Evolutionary conservation across 2,329 filamentous ascomycete species (phyloP).

Genomic region (Phialophora chinensis): DNA sequence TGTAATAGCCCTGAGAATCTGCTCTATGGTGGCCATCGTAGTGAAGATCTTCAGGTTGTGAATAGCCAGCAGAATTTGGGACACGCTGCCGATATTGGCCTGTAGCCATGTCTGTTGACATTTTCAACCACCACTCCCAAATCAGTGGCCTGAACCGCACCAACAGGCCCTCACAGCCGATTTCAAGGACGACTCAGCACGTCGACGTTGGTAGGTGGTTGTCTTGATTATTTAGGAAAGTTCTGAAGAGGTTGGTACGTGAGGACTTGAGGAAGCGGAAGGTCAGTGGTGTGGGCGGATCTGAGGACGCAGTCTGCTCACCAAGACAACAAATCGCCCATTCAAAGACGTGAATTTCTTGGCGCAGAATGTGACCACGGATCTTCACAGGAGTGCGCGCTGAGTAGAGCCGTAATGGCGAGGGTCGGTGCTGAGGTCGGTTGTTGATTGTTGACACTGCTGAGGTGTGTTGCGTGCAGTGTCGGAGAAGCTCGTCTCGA

Average conservation of each 20-base stretch:
- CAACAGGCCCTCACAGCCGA: constrained; percentile 6
- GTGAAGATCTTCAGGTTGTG: constrained; percentile 21
- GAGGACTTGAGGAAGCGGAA: constrained; percentile 6
- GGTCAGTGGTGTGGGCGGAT: constrained; percentile 15
- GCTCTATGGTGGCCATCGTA: constrained; percentile 26
- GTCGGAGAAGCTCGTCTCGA: constrained; percentile 9
- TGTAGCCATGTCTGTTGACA: constrained; percentile 34
- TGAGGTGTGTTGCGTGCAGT: constrained; percentile 4
- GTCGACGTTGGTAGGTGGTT: neutral
- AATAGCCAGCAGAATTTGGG: constrained; percentile 27
- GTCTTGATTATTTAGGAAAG: constrained; percentile 4
- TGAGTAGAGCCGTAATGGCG: neutral
- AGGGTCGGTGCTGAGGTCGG: neutral
- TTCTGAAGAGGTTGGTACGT: constrained; percentile 7
- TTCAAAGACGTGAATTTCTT: constrained; percentile 15
- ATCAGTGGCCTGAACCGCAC: constrained; percentile 24
- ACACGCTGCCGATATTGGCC: constrained; percentile 31
- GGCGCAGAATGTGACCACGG: neutral
- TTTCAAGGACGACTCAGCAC: neutral
- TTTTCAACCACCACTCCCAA: constrained; percentile 22
- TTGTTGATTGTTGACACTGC: constrained; percentile 16
- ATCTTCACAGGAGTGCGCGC: constrained; percentile 4
- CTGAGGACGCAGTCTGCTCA: constrained; percentile 12
- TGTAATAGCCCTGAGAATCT: constrained; percentile 30
- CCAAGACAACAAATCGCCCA: constrained; percentile 13